A percentile compares a stretch with the other conserved stretches of the same genome.
phyloP scores from a whole-genome alignment of 2,329 filamentous ascomycete species.

The Trichoderma sp. region DNA sequence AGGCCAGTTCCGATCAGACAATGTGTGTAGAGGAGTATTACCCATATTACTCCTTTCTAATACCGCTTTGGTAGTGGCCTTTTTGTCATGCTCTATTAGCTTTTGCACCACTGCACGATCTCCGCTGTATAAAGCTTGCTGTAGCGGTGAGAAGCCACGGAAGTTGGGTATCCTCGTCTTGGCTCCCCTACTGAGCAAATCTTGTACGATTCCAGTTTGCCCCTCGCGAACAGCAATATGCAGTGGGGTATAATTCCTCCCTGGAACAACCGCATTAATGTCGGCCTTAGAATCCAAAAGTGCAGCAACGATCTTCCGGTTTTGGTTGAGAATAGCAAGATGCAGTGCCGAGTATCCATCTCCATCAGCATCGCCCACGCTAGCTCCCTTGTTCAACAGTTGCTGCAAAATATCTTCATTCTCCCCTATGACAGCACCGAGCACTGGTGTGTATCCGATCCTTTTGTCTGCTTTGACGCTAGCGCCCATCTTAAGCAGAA shows the following conservation, averaged over 20 bases:
- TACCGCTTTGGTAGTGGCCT: not conserved
- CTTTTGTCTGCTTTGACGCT: not conserved
- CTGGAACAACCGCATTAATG: not conserved
- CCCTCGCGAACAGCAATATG: not conserved
- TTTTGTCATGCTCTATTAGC: not conserved
- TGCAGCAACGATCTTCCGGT: not conserved
- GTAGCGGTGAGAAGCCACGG: not conserved
- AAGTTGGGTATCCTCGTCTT: not conserved
- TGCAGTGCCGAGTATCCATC: not conserved
- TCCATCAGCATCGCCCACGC: not conserved
- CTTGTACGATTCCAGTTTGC: not conserved
- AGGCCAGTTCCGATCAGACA: fast-evolving
- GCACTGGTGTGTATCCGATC: not conserved
- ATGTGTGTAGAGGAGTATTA: not conserved
- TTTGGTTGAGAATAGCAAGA: not conserved
- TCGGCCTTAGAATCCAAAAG: not conserved
- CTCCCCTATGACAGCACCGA: not conserved
- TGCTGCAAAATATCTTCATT: not conserved
- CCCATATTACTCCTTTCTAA: not conserved
- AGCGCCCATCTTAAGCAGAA: not conserved
- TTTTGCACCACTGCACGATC: not conserved
- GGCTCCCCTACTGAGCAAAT: not conserved
- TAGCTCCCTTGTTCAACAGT: not conserved
- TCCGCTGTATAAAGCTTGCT: not conserved
- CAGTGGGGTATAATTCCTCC: not conserved